Base-by-base conservation (phyloP, 2,329 filamentous ascomycete species). In the Epichloe hybrida region DNA sequence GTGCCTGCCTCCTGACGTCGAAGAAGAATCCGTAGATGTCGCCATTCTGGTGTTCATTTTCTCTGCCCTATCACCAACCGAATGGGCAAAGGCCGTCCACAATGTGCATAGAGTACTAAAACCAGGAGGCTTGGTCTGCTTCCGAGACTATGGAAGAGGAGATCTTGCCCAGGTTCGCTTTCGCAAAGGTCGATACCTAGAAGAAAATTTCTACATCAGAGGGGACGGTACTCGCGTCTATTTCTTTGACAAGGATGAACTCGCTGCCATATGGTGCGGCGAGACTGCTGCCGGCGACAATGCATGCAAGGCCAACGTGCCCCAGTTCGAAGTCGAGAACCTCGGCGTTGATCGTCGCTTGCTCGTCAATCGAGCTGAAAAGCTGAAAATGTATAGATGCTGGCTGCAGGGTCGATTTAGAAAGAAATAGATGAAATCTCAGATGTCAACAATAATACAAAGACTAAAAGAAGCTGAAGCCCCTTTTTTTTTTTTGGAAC, bases 11-110 rank as follows among this genome's bases (percentile, higher is more conserved):
- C 86, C 88, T 1, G 86, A 81, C 1, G 70, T 98, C 15, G 72
- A 72, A 47, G 83, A 89, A 59, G 82, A 76, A n/a, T 86, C 80
- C 53, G 89, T 96, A 53, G 91, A 98, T 67, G 80, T 97, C 39
- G 88, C 95, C 38, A 75, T 98, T 49, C 81, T 98, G 77, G 88
- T 98, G 54, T 98, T 98, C 71, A 91, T 97, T 62, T 97, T 98
- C 73, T 95, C 88, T 17, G 93, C 93, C 2, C 72, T 98, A 45
- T 83, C 85, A 36, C 93, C 93, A 0, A 66, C 68, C 46, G 89
- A 98, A 67, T 98, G 93, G 93, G 72, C 75, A 46, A 79, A 81
- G 62, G 88, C 89, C 12, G 81, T 97, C 39, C 71, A 75, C 52
- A 98, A 97, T 63, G 80, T 96, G 15, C 79, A 85, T 66, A 79